Percentiles rank a stretch among this genome's conserved stretches.
Conservation (phyloP, 2,329 filamentous ascomycete species). For the Fusarium sp. region DNA sequence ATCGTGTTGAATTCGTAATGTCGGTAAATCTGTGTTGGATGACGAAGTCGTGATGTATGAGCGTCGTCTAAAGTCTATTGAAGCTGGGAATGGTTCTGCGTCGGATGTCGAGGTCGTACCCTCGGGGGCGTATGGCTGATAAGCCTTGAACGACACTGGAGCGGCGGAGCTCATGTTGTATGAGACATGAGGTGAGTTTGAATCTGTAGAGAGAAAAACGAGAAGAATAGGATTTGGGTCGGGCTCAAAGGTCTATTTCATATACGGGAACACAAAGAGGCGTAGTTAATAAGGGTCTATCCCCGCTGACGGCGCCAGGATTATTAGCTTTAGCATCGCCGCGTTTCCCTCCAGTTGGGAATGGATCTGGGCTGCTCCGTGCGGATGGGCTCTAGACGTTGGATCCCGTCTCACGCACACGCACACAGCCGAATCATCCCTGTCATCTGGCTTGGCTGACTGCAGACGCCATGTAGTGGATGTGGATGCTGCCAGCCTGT, state of each 20-base stretch:
- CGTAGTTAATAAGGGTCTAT: background rate
- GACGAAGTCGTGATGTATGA: constrained; percentile 10
- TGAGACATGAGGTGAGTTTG: background rate
- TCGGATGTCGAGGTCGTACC: background rate
- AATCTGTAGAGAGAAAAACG: background rate
- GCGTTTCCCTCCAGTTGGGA: background rate
- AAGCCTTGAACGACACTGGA: background rate
- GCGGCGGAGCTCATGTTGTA: constrained; percentile 9
- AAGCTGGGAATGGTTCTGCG: background rate
- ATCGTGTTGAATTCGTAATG: background rate
- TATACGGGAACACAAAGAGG: background rate
- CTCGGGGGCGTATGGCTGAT: background rate
- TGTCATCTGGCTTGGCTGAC: background rate
- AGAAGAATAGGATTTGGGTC: background rate
- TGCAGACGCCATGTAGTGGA: background rate
- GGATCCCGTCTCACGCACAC: background rate
- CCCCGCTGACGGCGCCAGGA: background rate
- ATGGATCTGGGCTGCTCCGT: background rate
- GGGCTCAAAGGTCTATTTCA: background rate
- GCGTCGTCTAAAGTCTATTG: constrained; percentile 3
- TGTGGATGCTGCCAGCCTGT: background rate
- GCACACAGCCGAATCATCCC: background rate
- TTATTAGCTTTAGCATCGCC: background rate
- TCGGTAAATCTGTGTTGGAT: background rate
- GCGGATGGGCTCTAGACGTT: background rate